These are phyloP conservation scores for Marchantia paleacea DNA, from an alignment of 225 moss, liverwort and hornwort species.

Conservation along the genomic window DNA sequence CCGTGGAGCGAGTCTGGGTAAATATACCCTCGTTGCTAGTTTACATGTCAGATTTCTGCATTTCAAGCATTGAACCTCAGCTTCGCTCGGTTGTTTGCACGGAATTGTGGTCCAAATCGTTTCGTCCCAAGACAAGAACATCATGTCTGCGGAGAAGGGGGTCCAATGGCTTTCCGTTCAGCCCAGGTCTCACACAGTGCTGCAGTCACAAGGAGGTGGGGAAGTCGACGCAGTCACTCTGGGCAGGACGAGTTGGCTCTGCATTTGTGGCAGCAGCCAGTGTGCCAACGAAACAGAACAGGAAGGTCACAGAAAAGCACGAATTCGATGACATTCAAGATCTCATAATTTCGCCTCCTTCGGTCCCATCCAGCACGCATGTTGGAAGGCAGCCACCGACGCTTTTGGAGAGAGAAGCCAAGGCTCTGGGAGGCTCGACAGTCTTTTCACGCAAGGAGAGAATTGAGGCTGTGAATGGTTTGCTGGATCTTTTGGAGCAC, in stretches of 20 bases:
- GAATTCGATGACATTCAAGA: constrained; percentile 62
- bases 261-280: constrained; percentile 15
- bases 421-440: constrained; percentile 47
- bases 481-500: constrained; percentile 54
- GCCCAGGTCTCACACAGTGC: background rate
- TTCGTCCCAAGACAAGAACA: background rate
- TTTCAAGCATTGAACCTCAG: constrained; percentile 6
- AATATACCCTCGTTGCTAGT: background rate
- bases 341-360: constrained; percentile 55
- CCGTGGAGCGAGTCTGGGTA: background rate
- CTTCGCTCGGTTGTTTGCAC: background rate
- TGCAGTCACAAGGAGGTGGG: background rate
- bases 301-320: constrained; percentile 40
- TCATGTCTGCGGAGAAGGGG: background rate
- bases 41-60: constrained; percentile 32
- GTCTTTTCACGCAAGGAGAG: constrained; percentile 47
- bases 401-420: constrained; percentile 55
- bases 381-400: constrained; percentile 37
- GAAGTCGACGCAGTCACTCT: background rate
- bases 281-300: constrained; percentile 23
- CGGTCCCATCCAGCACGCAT: constrained; percentile 21
- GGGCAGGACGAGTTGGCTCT: constrained; percentile 11
- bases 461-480: constrained; percentile 48
- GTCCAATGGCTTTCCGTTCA: background rate
- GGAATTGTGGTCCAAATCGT: background rate